Evolutionary conservation across 2,329 filamentous ascomycete species (phyloP).

Genomic region (Talaromyces piceae): DNA sequence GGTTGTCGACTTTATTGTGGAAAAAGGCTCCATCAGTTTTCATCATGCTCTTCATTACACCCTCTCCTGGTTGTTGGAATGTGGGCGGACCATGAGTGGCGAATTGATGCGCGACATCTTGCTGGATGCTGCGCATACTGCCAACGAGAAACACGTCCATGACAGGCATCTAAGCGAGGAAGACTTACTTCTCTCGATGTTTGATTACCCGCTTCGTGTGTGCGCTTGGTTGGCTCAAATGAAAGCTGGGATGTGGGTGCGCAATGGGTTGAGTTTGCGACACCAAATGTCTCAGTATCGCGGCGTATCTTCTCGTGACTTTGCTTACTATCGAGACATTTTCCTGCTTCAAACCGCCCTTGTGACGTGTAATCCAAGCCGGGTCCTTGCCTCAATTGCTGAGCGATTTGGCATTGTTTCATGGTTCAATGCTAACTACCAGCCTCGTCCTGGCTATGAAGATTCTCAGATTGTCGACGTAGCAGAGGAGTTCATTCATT

Average conservation of each 20-base stretch:
- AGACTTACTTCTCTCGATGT: conserved; percentile 76
- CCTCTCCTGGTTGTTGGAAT: conserved; percentile 90
- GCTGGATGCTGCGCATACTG: conserved; percentile 58
- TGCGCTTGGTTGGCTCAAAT: conserved; percentile 97
- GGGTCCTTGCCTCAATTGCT: conserved; percentile 80
- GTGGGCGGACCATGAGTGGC: conserved; percentile 65
- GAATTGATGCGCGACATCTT: conserved; percentile 62
- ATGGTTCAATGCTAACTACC: conserved; percentile 81
- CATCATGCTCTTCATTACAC: conserved; percentile 96
- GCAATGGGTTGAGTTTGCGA: conserved; percentile 89
- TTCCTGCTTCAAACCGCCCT: conserved; percentile 88
- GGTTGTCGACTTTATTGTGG: conserved; percentile 80
- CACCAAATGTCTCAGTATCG: conserved; percentile 94
- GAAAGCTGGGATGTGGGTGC: conserved; percentile 97
- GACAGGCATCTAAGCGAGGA: conserved; percentile 53
- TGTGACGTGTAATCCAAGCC: conserved; percentile 73
- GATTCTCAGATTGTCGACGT: conserved; percentile 84
- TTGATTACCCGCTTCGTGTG: conserved; percentile 87
- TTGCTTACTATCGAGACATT: conserved; percentile 89
- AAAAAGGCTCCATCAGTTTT: conserved; percentile 88
- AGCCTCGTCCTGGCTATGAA: conserved; percentile 68
- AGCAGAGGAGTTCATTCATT: conserved; percentile 89
- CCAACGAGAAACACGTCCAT: conserved; percentile 48
- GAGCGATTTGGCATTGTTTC: conserved; percentile 83
- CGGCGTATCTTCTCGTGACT: conserved; percentile 79